These are phyloP conservation scores for Penicillium hordei DNA, from an alignment of 2,329 filamentous ascomycete genomes.

Conservation along the genomic window DNA sequence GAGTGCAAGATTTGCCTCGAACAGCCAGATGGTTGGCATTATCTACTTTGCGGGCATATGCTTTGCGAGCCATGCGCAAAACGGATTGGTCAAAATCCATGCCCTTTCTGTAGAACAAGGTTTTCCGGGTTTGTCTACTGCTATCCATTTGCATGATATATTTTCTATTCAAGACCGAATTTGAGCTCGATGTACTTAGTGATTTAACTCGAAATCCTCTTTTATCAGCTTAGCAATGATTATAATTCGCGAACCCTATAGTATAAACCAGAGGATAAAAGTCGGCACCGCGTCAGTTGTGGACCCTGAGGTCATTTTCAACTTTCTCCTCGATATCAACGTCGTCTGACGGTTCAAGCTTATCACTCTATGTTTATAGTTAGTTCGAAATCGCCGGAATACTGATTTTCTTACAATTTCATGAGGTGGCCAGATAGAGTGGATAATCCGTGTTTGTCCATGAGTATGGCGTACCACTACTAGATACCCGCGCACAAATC, in stretches of 20 bases:
- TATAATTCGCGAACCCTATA: background rate
- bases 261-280: background rate
- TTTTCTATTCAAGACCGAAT: background rate
- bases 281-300: background rate
- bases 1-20: background rate
- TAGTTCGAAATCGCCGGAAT: background rate
- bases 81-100: background rate
- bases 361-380: background rate
- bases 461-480: background rate
- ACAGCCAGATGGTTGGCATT: background rate
- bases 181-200: background rate
- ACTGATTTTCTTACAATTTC: background rate
- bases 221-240: background rate
- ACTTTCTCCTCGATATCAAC: background rate
- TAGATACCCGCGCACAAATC: background rate
- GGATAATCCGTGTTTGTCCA: background rate
- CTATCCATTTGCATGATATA: constrained; percentile 1
- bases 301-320: background rate
- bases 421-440: background rate
- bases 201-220: background rate
- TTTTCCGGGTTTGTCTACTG: background rate
- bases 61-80: background rate
- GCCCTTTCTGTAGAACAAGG: background rate
- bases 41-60: background rate
- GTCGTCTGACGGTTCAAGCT: background rate